Evolutionary conservation across 2,329 filamentous ascomycete genomes (phyloP).

Genomic region (Phialocephala sp.): DNA sequence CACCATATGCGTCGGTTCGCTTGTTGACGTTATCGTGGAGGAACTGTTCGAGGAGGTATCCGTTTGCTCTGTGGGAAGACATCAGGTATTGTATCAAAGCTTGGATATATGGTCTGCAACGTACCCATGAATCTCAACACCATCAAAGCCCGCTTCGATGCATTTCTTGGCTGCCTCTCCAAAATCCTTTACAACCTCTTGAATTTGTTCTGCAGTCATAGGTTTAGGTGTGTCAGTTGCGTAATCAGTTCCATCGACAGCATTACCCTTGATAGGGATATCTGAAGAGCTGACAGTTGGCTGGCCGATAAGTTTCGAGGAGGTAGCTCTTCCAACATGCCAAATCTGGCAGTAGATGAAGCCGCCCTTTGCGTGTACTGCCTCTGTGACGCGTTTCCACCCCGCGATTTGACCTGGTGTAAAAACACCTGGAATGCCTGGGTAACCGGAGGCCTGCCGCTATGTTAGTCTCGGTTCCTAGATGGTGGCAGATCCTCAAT

Average conservation of each 20-base stretch:
- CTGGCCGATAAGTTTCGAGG: constrained; percentile 44
- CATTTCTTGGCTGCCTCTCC: constrained; percentile 46
- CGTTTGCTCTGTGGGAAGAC: constrained; percentile 46
- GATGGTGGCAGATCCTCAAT: not conserved
- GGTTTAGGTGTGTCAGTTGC: constrained; percentile 42
- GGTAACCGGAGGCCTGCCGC: constrained; percentile 50
- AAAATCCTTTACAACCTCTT: constrained; percentile 33
- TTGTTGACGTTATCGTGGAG: constrained; percentile 59
- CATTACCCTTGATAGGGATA: constrained; percentile 30
- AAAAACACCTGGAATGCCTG: constrained; percentile 61
- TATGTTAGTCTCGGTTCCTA: not conserved
- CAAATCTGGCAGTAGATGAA: constrained; percentile 69
- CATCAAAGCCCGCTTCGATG: constrained; percentile 58
- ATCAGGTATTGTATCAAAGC: not conserved
- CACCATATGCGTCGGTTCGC: constrained; percentile 57
- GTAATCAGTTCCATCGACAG: constrained; percentile 26
- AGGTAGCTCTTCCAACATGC: constrained; percentile 57
- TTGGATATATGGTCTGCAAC: not conserved
- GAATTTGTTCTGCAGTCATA: constrained; percentile 45
- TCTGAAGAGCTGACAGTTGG: constrained; percentile 38
- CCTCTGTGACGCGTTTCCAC: constrained; percentile 64
- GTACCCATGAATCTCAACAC: constrained; percentile 49
- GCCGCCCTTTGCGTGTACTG: constrained; percentile 66
- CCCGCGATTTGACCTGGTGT: constrained; percentile 56
- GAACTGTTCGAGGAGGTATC: constrained; percentile 63